Evolutionary conservation across 768 basidiomycete species (phyloP).

Genomic region (Lactarius evosmus): DNA sequence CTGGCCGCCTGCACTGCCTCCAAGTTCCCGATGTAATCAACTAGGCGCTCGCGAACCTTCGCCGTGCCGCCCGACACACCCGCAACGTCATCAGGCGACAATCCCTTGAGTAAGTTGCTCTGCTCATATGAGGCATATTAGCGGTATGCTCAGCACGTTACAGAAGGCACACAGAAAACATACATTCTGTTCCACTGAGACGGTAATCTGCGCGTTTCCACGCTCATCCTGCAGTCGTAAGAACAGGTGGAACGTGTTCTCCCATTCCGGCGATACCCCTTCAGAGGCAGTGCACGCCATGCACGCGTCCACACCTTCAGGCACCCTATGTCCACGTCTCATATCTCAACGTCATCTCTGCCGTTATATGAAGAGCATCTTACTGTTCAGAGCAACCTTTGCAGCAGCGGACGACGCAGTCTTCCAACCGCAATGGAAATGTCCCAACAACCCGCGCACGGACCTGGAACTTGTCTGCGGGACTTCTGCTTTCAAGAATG

Average conservation of each 20-base stretch:
- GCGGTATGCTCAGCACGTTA: neutral
- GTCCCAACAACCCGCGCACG: constrained; percentile 26
- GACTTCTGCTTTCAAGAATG: constrained; percentile 10
- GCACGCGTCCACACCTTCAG: constrained; percentile 6
- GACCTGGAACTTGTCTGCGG: constrained; percentile 19
- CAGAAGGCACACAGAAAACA: neutral
- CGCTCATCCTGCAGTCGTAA: constrained; percentile 25
- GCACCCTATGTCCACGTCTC: constrained; percentile 9
- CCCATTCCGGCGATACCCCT: neutral
- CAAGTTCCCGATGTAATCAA: constrained; percentile 24
- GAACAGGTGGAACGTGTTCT: constrained; percentile 21
- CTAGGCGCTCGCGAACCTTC: constrained; percentile 20
- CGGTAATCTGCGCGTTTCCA: constrained; percentile 14
- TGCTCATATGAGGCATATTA: neutral
- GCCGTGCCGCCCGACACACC: neutral
- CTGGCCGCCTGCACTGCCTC: constrained; percentile 19
- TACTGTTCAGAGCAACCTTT: constrained; percentile 19
- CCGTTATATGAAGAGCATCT: neutral
- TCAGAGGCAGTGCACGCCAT: constrained; percentile 4
- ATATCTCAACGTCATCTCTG: neutral
- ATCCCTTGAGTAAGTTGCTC: constrained; percentile 17
- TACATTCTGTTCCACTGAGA: constrained; percentile 24
- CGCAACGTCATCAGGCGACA: constrained; percentile 17
- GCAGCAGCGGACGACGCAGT: constrained; percentile 22
- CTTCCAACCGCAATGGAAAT: constrained; percentile 17